These are phyloP conservation scores for Coniophora puteana DNA, from an alignment of 1,284 basidiomycete genomes.

Conservation along the genomic window DNA sequence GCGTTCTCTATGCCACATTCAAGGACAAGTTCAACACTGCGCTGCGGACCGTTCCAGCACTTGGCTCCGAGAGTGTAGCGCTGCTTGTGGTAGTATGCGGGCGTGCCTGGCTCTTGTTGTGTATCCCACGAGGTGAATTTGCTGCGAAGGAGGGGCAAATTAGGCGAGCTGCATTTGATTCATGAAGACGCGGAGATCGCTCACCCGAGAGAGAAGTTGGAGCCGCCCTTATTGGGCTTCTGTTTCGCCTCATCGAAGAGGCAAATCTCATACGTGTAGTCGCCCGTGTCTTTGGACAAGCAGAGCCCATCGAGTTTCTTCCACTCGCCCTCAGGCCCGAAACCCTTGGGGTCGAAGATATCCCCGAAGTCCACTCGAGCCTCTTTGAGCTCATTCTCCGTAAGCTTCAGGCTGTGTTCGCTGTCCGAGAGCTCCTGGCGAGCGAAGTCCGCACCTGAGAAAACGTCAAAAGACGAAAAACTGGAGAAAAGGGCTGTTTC, in stretches of 20 bases:
- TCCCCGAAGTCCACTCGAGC: slow-evolving; percentile 54
- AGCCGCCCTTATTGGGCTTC: slow-evolving; percentile 82
- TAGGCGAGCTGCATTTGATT: neutral
- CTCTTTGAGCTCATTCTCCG: slow-evolving; percentile 44
- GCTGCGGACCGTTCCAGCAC: slow-evolving; percentile 97
- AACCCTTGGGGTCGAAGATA: slow-evolving; percentile 63
- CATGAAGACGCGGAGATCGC: slow-evolving; percentile 20
- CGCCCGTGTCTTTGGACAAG: slow-evolving; percentile 81
- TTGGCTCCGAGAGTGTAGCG: slow-evolving; percentile 79
- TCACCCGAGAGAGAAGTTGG: slow-evolving; percentile 83
- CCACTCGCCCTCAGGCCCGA: slow-evolving; percentile 88
- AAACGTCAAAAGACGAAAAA: slow-evolving; percentile 5
- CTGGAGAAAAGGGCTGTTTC: too few relatives aligned
- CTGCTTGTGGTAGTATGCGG: slow-evolving; percentile 79
- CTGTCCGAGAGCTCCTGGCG: slow-evolving; percentile 63
- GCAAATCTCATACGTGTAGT: slow-evolving; percentile 98
- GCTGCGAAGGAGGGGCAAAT: slow-evolving; percentile 35
- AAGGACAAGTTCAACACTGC: slow-evolving; percentile 78
- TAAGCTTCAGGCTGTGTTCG: slow-evolving; percentile 46
- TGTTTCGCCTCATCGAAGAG: slow-evolving; percentile 88
- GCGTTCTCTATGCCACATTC: slow-evolving; percentile 86
- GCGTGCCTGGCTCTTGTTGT: slow-evolving; percentile 52
- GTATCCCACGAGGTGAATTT: slow-evolving; percentile 78
- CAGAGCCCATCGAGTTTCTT: slow-evolving; percentile 89
- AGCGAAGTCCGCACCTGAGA: slow-evolving; percentile 52